Evolutionary conservation across 108 stramenopile genomes (phyloP).

Genomic region (Aurantiochytrium sp.): DNA sequence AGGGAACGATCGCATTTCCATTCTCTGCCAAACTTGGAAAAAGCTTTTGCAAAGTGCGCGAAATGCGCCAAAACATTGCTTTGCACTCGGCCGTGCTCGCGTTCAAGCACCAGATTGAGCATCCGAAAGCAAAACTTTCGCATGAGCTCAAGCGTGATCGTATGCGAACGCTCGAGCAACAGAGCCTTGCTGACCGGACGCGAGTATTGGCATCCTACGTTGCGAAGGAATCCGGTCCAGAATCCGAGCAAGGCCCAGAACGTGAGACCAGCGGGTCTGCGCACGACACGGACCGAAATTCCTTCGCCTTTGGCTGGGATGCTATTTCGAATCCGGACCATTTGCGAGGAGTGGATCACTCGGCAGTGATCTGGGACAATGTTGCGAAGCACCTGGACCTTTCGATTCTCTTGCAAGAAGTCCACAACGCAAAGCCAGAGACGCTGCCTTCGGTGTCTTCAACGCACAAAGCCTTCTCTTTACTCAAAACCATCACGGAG

Average conservation of each 20-base stretch:
- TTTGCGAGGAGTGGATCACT: neutral
- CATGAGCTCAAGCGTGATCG: neutral
- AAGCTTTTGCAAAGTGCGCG: neutral
- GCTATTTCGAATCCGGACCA: neutral
- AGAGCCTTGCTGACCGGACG: neutral
- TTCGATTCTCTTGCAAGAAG: neutral
- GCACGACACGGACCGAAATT: neutral
- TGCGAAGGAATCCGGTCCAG: neutral
- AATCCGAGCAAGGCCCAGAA: neutral
- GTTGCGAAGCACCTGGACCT: neutral
- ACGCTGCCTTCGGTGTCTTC: neutral
- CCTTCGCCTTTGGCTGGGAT: slow-evolving; percentile 10
- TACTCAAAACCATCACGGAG: neutral
- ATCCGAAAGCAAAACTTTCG: neutral
- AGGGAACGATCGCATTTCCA: neutral
- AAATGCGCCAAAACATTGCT: neutral
- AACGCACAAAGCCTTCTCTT: neutral
- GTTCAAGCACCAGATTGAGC: neutral
- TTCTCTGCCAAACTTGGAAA: neutral
- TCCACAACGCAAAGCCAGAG: neutral
- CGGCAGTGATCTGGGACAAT: neutral
- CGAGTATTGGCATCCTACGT: neutral
- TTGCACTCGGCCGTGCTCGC: slow-evolving; percentile 2
- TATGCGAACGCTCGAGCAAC: neutral
- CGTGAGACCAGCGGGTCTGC: neutral